Evolutionary conservation across 352 stramenopile species (phyloP), one percentile per base, ranked within the genome.

Genomic region (Plasmopara halstedii): DNA sequence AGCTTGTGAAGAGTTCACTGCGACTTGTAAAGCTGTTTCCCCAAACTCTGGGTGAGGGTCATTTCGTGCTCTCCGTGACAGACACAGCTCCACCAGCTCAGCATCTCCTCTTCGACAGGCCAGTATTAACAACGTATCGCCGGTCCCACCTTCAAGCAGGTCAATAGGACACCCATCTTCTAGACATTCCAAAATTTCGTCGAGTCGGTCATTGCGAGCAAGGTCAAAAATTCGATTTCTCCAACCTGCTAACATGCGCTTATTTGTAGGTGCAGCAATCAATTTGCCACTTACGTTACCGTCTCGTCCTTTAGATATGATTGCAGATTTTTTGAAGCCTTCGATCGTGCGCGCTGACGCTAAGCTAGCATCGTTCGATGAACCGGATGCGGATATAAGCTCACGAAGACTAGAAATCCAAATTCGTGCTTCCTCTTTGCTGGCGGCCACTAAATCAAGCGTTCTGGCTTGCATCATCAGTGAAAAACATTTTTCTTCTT

Each of bases 31-130:
- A 7, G 82, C 82, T 0, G 79, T 91, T 42, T 93, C 77, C 0
- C 82, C 82, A 56, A 91, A 93, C 39, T 88, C 80, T 2, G 82
- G 82, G 22, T 93, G 82, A 14, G 82, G 82, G 18, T 93, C 82
- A 47, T 93, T 93, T 55, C 90, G 91, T 1, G 82, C 82, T 34
- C 74, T 62, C 67, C 80, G 79, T 2, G 62, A 67, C 4, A 93
- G 58, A 17, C 79, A 91, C 1, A 93, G 33, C 37, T 89, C 73
- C 3, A 93, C 74, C 0, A 93, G 21, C 4, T 64, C 46, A n/a
- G 70, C 65, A 22, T 87, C 59, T 8, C 79, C 79, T 8, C 66
- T 21, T 22, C 77, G 58, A 23, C 82, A 93, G 0, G 82, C 82
- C n/a, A 88, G 50, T 57, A 93, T 81, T 14, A 93, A 64, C 8